Percentiles rank a stretch among this genome's conserved stretches.
These are phyloP conservation scores for Xylaria sp. DNA, from an alignment of 2,329 filamentous ascomycete species.

Conservation along the genomic window DNA sequence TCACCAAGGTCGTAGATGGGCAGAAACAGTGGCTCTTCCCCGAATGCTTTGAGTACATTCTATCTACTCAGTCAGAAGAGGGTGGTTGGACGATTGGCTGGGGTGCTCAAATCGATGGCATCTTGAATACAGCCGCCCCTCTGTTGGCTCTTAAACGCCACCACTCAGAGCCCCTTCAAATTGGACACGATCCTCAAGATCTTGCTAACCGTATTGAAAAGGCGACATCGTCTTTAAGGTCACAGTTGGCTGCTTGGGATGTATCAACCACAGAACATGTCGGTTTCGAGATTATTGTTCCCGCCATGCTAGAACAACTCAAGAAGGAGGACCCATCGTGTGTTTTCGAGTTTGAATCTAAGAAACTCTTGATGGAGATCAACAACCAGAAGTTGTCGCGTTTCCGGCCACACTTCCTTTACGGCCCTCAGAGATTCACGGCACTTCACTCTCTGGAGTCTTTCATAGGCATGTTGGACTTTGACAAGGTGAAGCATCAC, in stretches of 20 bases:
- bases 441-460: slow-evolving; percentile 54
- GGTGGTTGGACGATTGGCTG: slow-evolving; percentile 46
- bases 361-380: slow-evolving; percentile 41
- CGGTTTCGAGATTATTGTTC: slow-evolving; percentile 53
- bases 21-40: slow-evolving; percentile 49
- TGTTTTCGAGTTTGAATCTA: slow-evolving; percentile 46
- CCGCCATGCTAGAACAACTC: slow-evolving; percentile 48
- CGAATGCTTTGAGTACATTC: slow-evolving; percentile 48
- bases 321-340: slow-evolving; percentile 42
- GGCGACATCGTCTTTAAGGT: slow-evolving; percentile 40
- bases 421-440: slow-evolving; percentile 46
- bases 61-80: slow-evolving; percentile 44
- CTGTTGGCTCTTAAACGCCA: slow-evolving; percentile 49
- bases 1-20: slow-evolving; percentile 39
- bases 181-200: slow-evolving; percentile 27
- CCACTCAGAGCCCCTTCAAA: slow-evolving; percentile 35
- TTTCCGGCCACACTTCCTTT: slow-evolving; percentile 48
- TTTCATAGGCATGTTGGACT: slow-evolving; percentile 53
- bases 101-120: slow-evolving; percentile 48
- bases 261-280: slow-evolving; percentile 47
- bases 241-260: slow-evolving; percentile 47
- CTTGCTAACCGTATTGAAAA: slow-evolving; percentile 37
- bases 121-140: slow-evolving; percentile 51
- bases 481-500: slow-evolving; percentile 52
- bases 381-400: slow-evolving; percentile 46